Conservation (phyloP, 2,329 filamentous ascomycete species). For the Alternaria sp. region DNA sequence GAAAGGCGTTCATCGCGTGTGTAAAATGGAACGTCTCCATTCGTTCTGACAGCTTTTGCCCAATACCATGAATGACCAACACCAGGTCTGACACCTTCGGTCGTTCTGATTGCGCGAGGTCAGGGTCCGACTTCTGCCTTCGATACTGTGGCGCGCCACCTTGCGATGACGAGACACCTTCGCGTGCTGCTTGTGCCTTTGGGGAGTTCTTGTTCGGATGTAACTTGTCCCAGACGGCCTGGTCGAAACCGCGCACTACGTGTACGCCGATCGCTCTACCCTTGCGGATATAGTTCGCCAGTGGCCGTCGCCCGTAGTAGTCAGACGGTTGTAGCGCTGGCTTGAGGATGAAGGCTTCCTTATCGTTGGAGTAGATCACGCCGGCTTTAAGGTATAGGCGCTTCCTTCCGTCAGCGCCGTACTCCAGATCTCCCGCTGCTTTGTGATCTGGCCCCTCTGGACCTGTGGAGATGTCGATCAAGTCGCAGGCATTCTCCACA, state of each 20-base stretch:
- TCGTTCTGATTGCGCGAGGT: conserved; percentile 68
- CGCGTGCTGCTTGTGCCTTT: conserved; percentile 51
- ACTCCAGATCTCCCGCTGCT: conserved; percentile 52
- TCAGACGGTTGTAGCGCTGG: conserved; percentile 83
- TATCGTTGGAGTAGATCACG: conserved; percentile 83
- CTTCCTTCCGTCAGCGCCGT: conserved; percentile 57
- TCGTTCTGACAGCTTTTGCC: conserved; percentile 91
- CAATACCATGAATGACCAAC: conserved; percentile 92
- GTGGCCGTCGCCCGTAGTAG: conserved; percentile 81
- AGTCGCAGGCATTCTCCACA: conserved; percentile 54
- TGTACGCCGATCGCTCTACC: conserved; percentile 82
- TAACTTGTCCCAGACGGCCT: conserved; percentile 74
- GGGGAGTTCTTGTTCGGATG: conserved; percentile 62
- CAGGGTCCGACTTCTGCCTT: conserved; percentile 57
- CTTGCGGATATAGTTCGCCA: conserved; percentile 81
- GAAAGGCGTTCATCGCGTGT: conserved; percentile 90
- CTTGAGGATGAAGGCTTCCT: conserved; percentile 82
- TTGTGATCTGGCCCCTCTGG: conserved; percentile 56
- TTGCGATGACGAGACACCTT: conserved; percentile 54
- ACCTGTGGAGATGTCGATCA: conserved; percentile 57
- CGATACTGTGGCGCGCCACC: conserved; percentile 50
- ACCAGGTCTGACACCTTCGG: conserved; percentile 85
- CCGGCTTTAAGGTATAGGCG: conserved; percentile 74
- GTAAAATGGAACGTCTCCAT: conserved; percentile 98
- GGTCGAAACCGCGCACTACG: conserved; percentile 89